Conservation (phyloP, 768 basidiomycete species). For the Xanthoconium stramineum region DNA sequence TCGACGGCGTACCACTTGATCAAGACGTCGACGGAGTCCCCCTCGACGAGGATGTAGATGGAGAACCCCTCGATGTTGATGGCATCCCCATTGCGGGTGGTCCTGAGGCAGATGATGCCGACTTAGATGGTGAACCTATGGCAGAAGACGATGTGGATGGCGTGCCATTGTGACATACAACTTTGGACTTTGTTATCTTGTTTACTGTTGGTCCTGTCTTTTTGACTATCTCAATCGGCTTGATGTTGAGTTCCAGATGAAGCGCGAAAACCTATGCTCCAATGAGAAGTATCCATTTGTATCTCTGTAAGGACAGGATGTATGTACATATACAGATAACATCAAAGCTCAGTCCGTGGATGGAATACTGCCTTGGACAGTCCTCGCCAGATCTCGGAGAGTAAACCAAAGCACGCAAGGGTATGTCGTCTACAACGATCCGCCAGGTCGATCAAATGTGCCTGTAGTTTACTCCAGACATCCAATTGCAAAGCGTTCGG, state of each 20-base stretch:
- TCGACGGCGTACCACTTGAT: constrained; percentile 48
- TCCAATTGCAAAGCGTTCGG: background rate
- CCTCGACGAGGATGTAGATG: constrained; percentile 28
- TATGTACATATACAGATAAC: background rate
- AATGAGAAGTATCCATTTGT: background rate
- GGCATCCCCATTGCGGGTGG: constrained; percentile 34
- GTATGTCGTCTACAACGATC: constrained; percentile 22
- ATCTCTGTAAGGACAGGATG: background rate
- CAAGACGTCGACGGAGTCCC: constrained; percentile 38
- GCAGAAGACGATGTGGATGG: constrained; percentile 38
- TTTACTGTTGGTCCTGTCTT: background rate
- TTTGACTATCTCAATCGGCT: background rate
- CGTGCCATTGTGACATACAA: constrained; percentile 30
- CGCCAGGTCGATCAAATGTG: constrained; percentile 10
- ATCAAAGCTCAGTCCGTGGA: constrained; percentile 28
- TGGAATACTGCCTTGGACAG: constrained; percentile 15
- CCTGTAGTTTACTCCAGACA: constrained; percentile 13
- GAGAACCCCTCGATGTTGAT: constrained; percentile 33
- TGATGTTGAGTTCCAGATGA: background rate
- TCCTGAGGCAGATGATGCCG: constrained; percentile 14
- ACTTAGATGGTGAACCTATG: constrained; percentile 31
- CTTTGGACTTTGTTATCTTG: background rate
- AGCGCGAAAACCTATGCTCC: background rate
- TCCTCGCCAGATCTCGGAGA: constrained; percentile 22
- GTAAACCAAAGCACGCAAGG: constrained; percentile 11